Evolutionary conservation across 371 early-diverging fungal species (phyloP).

Genomic region (Mucor mucedo): DNA sequence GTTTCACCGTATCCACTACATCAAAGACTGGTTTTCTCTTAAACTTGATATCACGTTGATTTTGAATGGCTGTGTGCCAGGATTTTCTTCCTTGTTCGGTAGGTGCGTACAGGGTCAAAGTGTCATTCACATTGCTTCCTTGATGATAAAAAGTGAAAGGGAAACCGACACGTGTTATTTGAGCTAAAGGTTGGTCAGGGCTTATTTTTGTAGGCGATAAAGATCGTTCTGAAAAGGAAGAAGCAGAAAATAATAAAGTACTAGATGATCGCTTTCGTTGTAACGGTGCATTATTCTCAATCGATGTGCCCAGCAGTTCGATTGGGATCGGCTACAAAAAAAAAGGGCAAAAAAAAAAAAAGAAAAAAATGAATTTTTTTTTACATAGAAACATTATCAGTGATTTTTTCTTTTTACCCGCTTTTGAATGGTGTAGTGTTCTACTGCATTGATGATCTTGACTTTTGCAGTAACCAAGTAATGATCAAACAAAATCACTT

Average conservation of each 20-base stretch:
- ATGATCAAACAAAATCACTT: slow-evolving; percentile 53
- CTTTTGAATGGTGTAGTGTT: slow-evolving; percentile 38
- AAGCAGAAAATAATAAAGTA: slow-evolving; percentile 5
- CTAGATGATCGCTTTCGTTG: slow-evolving; percentile 19
- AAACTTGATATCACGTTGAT: slow-evolving; percentile 65
- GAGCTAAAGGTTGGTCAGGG: neutral
- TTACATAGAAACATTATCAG: neutral
- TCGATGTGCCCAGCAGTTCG: slow-evolving; percentile 65
- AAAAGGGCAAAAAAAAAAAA: no score
- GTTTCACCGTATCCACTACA: slow-evolving; percentile 42
- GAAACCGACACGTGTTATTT: slow-evolving; percentile 36
- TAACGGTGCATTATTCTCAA: slow-evolving; percentile 38
- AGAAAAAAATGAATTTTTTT: neutral
- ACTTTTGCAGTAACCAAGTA: slow-evolving; percentile 48
- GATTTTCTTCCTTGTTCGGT: slow-evolving; percentile 75
- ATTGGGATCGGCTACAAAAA: slow-evolving; percentile 79
- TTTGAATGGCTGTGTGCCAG: slow-evolving; percentile 82
- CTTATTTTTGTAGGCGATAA: neutral
- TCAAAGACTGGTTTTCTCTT: slow-evolving; percentile 66
- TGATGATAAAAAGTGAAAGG: slow-evolving; percentile 80
- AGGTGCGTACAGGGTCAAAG: slow-evolving; percentile 72
- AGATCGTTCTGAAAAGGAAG: neutral
- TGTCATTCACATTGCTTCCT: slow-evolving; percentile 65
- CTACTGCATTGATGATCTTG: slow-evolving; percentile 32
- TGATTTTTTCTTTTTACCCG: slow-evolving; percentile 31